Conservation (phyloP, 768 basidiomycete genomes). For the Boletus eberwhitei region DNA sequence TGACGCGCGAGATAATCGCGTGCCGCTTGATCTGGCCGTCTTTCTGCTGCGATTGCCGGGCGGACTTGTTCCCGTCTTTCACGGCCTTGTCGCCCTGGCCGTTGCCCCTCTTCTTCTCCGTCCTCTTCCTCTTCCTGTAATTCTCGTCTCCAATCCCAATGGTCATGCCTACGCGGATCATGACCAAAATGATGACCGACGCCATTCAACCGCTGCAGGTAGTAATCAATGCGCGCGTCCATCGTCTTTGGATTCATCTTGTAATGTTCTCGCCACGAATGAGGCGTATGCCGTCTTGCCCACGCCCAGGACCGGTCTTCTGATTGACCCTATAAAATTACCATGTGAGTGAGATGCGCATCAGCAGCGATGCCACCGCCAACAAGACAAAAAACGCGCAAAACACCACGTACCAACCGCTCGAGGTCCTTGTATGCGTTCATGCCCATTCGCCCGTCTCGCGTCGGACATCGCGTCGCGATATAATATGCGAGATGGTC, state of each 20-base stretch:
- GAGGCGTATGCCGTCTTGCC: slow-evolving; percentile 47
- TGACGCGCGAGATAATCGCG: background rate
- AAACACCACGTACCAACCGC: slow-evolving; percentile 41
- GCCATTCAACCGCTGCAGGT: slow-evolving; percentile 14
- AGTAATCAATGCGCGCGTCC: slow-evolving; percentile 39
- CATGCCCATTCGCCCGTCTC: slow-evolving; percentile 46
- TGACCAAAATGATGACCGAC: slow-evolving; percentile 21
- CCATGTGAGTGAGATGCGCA: background rate
- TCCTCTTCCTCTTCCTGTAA: slow-evolving; percentile 12
- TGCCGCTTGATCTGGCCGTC: background rate
- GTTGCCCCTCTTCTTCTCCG: slow-evolving; percentile 4
- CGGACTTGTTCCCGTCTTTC: background rate
- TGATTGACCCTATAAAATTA: slow-evolving; percentile 16
- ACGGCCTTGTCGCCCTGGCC: background rate
- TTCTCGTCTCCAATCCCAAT: background rate
- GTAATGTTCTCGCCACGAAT: slow-evolving; percentile 65
- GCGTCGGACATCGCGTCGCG: slow-evolving; percentile 43
- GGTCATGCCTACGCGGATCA: slow-evolving; percentile 22
- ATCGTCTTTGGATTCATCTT: slow-evolving; percentile 40
- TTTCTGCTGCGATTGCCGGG: background rate
- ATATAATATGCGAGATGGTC: slow-evolving; percentile 44
- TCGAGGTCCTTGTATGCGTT: slow-evolving; percentile 43
- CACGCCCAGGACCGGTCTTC: slow-evolving; percentile 39
- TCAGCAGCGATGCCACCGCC: background rate
- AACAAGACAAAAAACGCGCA: background rate